Base-by-base conservation (phyloP, 768 basidiomycete genomes). In the Lactarius trivialis region DNA sequence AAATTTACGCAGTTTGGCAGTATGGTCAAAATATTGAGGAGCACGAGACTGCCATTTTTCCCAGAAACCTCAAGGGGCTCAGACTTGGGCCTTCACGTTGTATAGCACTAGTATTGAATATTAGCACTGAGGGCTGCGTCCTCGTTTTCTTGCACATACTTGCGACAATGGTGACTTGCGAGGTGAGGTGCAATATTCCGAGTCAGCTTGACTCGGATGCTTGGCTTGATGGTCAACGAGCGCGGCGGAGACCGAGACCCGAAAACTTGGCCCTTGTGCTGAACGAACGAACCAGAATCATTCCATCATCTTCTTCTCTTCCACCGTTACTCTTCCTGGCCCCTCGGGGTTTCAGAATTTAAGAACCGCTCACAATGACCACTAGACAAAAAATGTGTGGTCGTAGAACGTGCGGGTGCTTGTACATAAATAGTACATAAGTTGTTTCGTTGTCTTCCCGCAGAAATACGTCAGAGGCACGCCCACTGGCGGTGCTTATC, bases 361-460 rank as follows among this genome's bases (percentile, higher is more conserved):
- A 49, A 53, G 41, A 58, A 58, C 56, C 55, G 21, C 33, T 50
- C 36, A 41, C 19, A 21, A 11, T 43, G 33, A 24, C 61, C 15
- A 32, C 36, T 24, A 3, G 37, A 39, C 14, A 11, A 39, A 39
- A 17, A 39, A 39, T 39, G 33, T n/a, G 41, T 48, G 60, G 39
- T 14, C 26, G 24, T n/a, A 45, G 33, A 43, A 43, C 41, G 28
- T 28, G 14, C n/a, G 14, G 37, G 33, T 8, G 39, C 34, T 54
- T 50, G 58, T 64, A 64, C 63, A 60, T 64, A 63, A 63, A 32
- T 9, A 15, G 37, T 64, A 60, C 54, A 64, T 64, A 60, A 64
- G 12, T 41, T 54, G n/a, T 11, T 36, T 57, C 7, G 30, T 59
- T 33, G 5, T 37, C 51, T 24, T 55, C 21, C 17, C 32, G 33